These are phyloP conservation scores for Primulina huaijiensis DNA, from an alignment of 257 asterid species.

Conservation along the genomic window DNA sequence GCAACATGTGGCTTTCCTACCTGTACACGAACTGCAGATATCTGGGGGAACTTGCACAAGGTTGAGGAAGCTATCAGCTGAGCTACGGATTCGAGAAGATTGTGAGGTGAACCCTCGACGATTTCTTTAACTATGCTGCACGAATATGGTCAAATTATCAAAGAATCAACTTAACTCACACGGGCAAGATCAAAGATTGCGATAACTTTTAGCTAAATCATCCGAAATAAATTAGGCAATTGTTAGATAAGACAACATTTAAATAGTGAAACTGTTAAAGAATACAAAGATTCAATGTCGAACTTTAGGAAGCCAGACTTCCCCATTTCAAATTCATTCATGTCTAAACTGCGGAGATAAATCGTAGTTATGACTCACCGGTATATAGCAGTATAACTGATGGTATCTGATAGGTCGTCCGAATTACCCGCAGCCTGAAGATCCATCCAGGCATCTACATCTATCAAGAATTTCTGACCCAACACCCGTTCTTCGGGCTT, in stretches of 20 bases:
- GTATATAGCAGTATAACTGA: conserved; percentile 81
- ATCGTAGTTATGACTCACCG: conserved; percentile 35
- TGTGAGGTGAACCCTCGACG: conserved; percentile 64
- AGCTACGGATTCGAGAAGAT: conserved; percentile 85
- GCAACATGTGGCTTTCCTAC: conserved; percentile 94
- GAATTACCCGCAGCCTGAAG: conserved; percentile 73
- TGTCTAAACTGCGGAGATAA: not conserved
- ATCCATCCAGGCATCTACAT: conserved; percentile 93
- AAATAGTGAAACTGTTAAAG: not conserved
- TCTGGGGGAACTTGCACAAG: conserved; percentile 44
- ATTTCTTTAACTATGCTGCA: conserved; percentile 71
- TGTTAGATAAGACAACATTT: not conserved
- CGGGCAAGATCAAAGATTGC: not conserved
- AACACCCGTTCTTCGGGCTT: conserved; percentile 73
- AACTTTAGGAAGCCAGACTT: not conserved
- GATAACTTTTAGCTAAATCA: not conserved
- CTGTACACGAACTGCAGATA: conserved; percentile 66
- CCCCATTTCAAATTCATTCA: conserved; percentile 10
- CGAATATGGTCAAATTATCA: not conserved
- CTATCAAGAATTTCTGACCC: conserved; percentile 86
- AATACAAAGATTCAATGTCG: not conserved
- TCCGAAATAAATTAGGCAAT: not conserved
- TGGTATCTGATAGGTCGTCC: conserved; percentile 61
- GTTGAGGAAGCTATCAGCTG: conserved; percentile 54
- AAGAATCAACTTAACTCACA: not conserved